These are phyloP conservation scores for Blepharisma stoltei DNA, from an alignment of 73 alveolate genomes.

Conservation along the genomic window DNA sequence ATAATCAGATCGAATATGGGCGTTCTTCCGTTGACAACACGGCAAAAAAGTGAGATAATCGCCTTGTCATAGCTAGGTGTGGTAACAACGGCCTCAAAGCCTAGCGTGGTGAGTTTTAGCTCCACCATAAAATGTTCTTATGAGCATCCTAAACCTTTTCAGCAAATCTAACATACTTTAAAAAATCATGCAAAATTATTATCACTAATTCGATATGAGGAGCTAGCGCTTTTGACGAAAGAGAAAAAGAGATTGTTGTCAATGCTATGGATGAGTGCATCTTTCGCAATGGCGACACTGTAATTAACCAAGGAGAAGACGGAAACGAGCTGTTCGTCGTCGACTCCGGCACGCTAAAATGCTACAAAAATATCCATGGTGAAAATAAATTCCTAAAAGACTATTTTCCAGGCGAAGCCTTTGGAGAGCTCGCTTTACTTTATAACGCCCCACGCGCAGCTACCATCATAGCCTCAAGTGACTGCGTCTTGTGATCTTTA, in stretches of 20 bases:
- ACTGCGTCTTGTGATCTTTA: constrained; percentile 61
- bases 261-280: constrained; percentile 80
- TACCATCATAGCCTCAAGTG: constrained; percentile 56
- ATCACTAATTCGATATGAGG: too few species aligned
- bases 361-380: constrained; percentile 45
- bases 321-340: constrained; percentile 87
- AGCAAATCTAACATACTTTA: too few species aligned
- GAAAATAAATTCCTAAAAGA: constrained; percentile 53
- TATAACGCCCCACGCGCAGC: constrained; percentile 84
- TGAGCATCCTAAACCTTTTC: too few species aligned
- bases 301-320: constrained; percentile 87
- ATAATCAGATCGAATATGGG: too few species aligned
- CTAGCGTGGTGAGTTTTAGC: too few species aligned
- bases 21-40: too few species aligned
- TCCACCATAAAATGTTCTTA: too few species aligned
- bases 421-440: constrained; percentile 80
- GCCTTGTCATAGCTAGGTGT: too few species aligned
- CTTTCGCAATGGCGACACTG: constrained; percentile 61
- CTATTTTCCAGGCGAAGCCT: constrained; percentile 62
- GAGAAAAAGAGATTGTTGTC: constrained; percentile 75
- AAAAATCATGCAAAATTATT: too few species aligned
- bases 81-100: too few species aligned
- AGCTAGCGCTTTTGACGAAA: constrained; percentile 75
- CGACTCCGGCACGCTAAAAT: constrained; percentile 80
- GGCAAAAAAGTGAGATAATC: too few species aligned